Evolutionary conservation across 2,329 filamentous ascomycete species (phyloP), one percentile per base, ranked within the genome.

Genomic region (Paecilomyces sp.): DNA sequence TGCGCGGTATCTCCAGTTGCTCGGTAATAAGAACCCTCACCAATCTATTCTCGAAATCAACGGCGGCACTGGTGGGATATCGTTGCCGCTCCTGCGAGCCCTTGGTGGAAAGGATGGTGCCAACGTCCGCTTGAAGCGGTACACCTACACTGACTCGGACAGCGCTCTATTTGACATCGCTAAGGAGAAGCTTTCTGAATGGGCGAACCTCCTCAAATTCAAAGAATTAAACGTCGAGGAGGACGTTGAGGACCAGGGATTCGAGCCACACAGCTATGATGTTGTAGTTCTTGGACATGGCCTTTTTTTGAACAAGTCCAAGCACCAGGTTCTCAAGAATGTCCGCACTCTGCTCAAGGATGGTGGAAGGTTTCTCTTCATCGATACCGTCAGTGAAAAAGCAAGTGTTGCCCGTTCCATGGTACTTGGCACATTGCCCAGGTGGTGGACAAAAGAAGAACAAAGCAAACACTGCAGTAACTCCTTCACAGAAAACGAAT

Each of bases 31-130:
- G 12, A 60, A 65, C 28, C 64, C 64, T 7, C 31, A 52, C 12
- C 11, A 61, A 34, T 58, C 57, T 3, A 58, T 67, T 25, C 61
- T 68, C 1, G 65, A 67, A 47, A 60, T 68, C 8, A 61, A 62
- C 22, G 64, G 61, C 15, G 66, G 62, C 13, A 62, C 60, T 3
- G 65, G 66, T 15, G 58, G 60, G 9, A 41, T 57, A 6, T 64
- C 61, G 7, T n/a, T 56, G 24, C 12, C 36, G 5, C 13, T 58
- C 12, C 5, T 62, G 28, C 8, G 61, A 33, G 50, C 52, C 22
- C 50, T 61, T 12, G n/a, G 41, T 11, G 54, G 22, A 13, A 12
- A 28, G 4, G 58, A 60, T 13, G 50, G 24, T 11, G n/a, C 15
- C n/a, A 5, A 52, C 22, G 11, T 52, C 11, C n/a, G 22, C 24